Conservation (phyloP, 2,329 filamentous ascomycete species). For the Aspergillus carbonarius region DNA sequence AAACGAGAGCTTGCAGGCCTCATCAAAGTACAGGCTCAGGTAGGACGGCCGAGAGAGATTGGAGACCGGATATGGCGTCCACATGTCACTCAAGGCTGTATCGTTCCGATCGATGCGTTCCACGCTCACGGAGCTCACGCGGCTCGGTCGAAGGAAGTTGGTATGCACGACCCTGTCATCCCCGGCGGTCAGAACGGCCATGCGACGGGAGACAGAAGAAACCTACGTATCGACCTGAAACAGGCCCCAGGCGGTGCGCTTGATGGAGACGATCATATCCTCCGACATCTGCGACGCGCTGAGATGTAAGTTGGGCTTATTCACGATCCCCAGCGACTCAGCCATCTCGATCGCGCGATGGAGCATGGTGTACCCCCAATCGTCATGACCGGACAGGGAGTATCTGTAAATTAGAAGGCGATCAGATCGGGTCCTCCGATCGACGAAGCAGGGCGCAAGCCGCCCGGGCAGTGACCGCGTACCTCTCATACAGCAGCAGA, state of each 20-base stretch:
- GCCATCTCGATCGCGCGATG: conserved; percentile 27
- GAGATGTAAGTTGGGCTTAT: conserved; percentile 13
- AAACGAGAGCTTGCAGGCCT: conserved; percentile 19
- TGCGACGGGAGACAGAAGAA: background rate
- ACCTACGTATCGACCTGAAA: conserved; percentile 32
- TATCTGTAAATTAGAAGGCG: conserved; percentile 18
- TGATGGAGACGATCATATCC: conserved; percentile 23
- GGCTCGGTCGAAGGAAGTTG: conserved; percentile 20
- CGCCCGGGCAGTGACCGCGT: background rate
- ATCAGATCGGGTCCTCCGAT: background rate
- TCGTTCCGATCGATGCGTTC: conserved; percentile 12
- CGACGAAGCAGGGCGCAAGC: background rate
- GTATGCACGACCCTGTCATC: conserved; percentile 19
- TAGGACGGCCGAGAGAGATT: conserved; percentile 8
- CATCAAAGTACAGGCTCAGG: conserved; percentile 21
- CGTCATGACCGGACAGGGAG: conserved; percentile 26
- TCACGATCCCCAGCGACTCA: conserved; percentile 24
- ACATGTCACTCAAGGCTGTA: conserved; percentile 4
- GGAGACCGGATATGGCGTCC: conserved; percentile 18
- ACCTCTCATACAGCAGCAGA: conserved; percentile 30
- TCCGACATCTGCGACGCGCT: conserved; percentile 16
- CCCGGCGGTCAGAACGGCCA: background rate
- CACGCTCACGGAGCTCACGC: conserved; percentile 15
- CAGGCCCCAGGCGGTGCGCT: conserved; percentile 25
- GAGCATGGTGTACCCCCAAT: conserved; percentile 30